These are phyloP conservation scores for Babesia ovis DNA, from an alignment of 169 alveolate species.

Conservation along the genomic window DNA sequence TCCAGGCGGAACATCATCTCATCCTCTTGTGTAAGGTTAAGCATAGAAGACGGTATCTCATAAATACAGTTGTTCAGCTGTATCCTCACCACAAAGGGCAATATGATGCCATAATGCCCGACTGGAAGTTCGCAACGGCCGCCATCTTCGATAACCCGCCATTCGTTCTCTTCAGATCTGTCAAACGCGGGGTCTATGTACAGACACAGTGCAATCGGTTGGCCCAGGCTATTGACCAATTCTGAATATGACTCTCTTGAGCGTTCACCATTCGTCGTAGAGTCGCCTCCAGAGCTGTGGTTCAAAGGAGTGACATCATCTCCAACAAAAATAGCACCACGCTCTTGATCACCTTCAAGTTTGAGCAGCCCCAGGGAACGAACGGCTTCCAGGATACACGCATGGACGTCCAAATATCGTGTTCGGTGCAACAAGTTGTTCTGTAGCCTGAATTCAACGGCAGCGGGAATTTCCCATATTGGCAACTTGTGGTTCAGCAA, in stretches of 20 bases:
- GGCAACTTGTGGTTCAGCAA: slow-evolving; percentile 15
- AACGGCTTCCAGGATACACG: not conserved
- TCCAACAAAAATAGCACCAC: not conserved
- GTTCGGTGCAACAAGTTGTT: slow-evolving; percentile 12
- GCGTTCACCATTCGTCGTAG: not conserved
- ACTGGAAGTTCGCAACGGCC: slow-evolving; percentile 41
- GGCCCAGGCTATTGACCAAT: slow-evolving; percentile 53
- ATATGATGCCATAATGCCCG: slow-evolving; percentile 54
- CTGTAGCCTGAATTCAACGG: slow-evolving; percentile 12
- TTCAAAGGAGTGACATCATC: not conserved
- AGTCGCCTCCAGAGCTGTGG: not conserved
- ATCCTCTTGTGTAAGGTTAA: slow-evolving; percentile 40
- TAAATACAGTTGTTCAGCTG: slow-evolving; percentile 54
- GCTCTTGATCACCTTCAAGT: slow-evolving; percentile 9
- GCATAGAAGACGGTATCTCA: slow-evolving; percentile 57
- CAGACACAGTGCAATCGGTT: slow-evolving; percentile 37
- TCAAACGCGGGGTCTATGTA: not conserved
- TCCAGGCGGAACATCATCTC: slow-evolving; percentile 54
- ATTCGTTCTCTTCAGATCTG: slow-evolving; percentile 7
- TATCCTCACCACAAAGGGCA: slow-evolving; percentile 54
- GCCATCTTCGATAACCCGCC: slow-evolving; percentile 53
- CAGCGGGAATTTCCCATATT: slow-evolving; percentile 11
- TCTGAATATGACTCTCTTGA: slow-evolving; percentile 20
- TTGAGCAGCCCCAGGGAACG: not conserved
- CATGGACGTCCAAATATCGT: slow-evolving; percentile 19